Conservation (phyloP, 1,139 yeast genomes). For the Nakaseomyces delphensis region DNA sequence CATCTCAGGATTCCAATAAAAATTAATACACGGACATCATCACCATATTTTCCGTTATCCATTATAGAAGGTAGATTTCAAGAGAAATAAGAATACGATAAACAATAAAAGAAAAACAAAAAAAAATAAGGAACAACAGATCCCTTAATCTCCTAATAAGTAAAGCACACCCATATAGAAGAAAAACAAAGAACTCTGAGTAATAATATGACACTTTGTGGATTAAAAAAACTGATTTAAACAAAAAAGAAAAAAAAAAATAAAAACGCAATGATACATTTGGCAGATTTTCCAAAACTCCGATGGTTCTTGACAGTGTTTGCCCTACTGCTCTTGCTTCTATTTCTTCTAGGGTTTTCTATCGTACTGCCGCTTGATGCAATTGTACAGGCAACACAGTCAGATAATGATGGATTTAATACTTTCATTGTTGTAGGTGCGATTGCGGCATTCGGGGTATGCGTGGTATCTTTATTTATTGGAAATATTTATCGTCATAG, state of each 20-base stretch:
- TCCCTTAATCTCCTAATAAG: too few species aligned
- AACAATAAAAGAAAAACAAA: too few species aligned
- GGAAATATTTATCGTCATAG: constrained; percentile 51
- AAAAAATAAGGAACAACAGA: too few species aligned
- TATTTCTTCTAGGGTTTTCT: constrained; percentile 47
- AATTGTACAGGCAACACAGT: constrained; percentile 52
- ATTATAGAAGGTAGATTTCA: too few species aligned
- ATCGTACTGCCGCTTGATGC: constrained; percentile 71
- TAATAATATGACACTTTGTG: too few species aligned
- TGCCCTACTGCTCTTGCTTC: constrained; percentile 42
- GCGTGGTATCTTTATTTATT: constrained; percentile 40
- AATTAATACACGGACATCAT: too few species aligned
- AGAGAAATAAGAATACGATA: too few species aligned
- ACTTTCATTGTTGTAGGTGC: constrained; percentile 69
- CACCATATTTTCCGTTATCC: too few species aligned
- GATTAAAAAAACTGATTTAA: too few species aligned
- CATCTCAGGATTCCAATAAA: too few species aligned
- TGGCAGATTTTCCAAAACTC: constrained; percentile 3
- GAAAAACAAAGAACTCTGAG: too few species aligned
- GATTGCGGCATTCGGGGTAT: constrained; percentile 50
- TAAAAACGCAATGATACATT: not conserved
- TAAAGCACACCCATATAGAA: too few species aligned
- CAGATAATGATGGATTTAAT: constrained; percentile 48
- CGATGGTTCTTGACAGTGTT: constrained; percentile 44
- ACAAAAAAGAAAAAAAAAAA: not conserved